Percentiles rank a stretch among this genome's conserved stretches.
These are phyloP conservation scores for Dothistroma septosporum DNA, from an alignment of 2,329 filamentous ascomycete genomes.

Conservation along the genomic window DNA sequence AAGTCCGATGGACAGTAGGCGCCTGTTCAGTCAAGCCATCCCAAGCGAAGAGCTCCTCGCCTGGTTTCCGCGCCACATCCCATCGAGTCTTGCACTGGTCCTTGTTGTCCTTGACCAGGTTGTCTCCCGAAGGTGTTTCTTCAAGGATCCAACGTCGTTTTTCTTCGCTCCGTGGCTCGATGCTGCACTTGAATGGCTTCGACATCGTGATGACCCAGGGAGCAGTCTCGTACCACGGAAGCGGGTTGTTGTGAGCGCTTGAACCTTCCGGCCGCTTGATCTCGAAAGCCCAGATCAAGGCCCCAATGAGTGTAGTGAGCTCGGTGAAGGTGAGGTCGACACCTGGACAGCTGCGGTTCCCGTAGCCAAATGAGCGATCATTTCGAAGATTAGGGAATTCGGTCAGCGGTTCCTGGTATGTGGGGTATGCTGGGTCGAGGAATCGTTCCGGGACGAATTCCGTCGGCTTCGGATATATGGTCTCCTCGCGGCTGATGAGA, in stretches of 20 bases:
- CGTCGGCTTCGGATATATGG: slow-evolving; percentile 29
- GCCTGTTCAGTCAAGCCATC: slow-evolving; percentile 26
- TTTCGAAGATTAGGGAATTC: slow-evolving; percentile 35
- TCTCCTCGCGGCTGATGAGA: slow-evolving; percentile 32
- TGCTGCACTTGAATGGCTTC: slow-evolving; percentile 31
- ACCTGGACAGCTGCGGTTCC: slow-evolving; percentile 35
- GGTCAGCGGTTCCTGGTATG: slow-evolving; percentile 36
- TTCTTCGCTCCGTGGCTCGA: slow-evolving; percentile 30
- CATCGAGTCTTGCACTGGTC: slow-evolving; percentile 21
- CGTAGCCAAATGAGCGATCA: slow-evolving; percentile 35
- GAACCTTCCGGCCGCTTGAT: slow-evolving; percentile 28
- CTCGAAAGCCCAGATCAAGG: slow-evolving; percentile 32
- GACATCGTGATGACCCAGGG: slow-evolving; percentile 36
- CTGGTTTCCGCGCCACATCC: slow-evolving; percentile 20
- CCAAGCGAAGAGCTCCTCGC: slow-evolving; percentile 24
- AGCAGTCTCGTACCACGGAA: slow-evolving; percentile 34
- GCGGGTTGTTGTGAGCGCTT: slow-evolving; percentile 22
- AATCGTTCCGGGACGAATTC: slow-evolving; percentile 35
- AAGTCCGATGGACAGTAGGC: not conserved
- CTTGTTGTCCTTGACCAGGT: slow-evolving; percentile 24
- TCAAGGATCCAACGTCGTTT: slow-evolving; percentile 31
- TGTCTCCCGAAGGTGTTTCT: slow-evolving; percentile 24
- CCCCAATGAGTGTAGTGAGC: slow-evolving; percentile 31
- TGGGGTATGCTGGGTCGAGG: slow-evolving; percentile 33
- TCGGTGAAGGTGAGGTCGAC: slow-evolving; percentile 33